Evolutionary conservation across 2,329 filamentous ascomycete genomes (phyloP), one percentile per base, ranked within the genome.

Genomic region (Apiospora sp.): DNA sequence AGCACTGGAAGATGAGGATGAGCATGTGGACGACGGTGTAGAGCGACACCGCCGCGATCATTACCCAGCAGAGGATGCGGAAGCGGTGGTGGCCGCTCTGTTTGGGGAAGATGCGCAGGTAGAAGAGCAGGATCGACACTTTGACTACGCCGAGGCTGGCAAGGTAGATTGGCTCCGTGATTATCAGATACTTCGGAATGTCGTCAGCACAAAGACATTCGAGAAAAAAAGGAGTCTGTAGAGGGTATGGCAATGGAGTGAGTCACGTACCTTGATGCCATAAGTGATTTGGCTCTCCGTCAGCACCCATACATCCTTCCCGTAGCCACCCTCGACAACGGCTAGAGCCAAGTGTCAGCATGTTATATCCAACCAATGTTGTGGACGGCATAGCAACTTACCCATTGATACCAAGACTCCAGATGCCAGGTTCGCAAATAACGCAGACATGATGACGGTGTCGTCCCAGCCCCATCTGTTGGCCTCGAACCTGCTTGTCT

Each of bases 291-390:
- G 24, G 34, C 43, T 34, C 8, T 51, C 51, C 12, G 49, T 67
- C 67, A 72, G 8, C 67, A 72, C 51, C 71, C 71, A 72, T 6
- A 72, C 51, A 51, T 72, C 54, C 43, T 24, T 30, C 22, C 71
- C 71, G 27, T 68, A 72, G 6, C 68, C 68, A 27, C 70, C 69
- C 2, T 27, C 41, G 12, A 67, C 19, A 30, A 68, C 48, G 43
- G 68, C 71, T 72, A 51, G 37, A 22, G 16, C 12, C 49, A 37
- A 34, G 13, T 13, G 14, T 54, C 16, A 34, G 27, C 7, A 34
- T 34, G 16, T 8, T 34, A 3, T 10, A 51, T 27, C n/a, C n/a
- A 4, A 12, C n/a, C n/a, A 4, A 12, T 30, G 16, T 19, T 30
- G n/a, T 14, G 13, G 27, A 10, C 13, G 24, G 10, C 16, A 22